These are phyloP conservation scores for Ocimum tenuiflorum DNA, from an alignment of 257 asterid species.

Conservation along the genomic window DNA sequence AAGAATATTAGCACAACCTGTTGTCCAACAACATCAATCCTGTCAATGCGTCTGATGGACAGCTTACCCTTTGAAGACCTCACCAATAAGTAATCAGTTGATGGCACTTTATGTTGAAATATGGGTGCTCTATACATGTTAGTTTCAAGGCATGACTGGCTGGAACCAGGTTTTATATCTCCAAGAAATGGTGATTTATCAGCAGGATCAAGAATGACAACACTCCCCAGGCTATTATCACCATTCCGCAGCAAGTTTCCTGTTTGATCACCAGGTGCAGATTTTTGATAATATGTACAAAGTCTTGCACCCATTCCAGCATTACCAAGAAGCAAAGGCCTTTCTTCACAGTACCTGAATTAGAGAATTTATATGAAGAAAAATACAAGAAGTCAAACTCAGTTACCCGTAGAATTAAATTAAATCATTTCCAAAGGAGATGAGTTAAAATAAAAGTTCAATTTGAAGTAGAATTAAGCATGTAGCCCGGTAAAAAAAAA, in stretches of 20 bases:
- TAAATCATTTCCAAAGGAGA: not conserved
- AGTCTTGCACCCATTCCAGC: constrained; percentile 98
- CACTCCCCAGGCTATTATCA: constrained; percentile 74
- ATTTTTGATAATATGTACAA: constrained; percentile 91
- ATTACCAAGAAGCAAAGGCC: constrained; percentile 93
- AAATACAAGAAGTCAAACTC: constrained; percentile 17
- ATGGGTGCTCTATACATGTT: constrained; percentile 96
- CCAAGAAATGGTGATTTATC: constrained; percentile 99
- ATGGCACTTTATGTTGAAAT: constrained; percentile 76
- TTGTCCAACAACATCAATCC: constrained; percentile 96
- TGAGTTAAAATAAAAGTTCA: not conserved
- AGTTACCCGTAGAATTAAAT: not conserved
- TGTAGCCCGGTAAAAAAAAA: not conserved
- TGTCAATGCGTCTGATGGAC: constrained; percentile 94
- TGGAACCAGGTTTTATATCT: constrained; percentile 84
- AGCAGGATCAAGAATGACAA: constrained; percentile 76
- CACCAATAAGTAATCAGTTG: constrained; percentile 88
- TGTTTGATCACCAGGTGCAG: constrained; percentile 61
- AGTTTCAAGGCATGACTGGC: constrained; percentile 90
- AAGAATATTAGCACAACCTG: constrained; percentile 49
- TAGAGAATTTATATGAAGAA: constrained; percentile 20
- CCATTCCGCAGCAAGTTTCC: constrained; percentile 68
- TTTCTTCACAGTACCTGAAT: constrained; percentile 90
- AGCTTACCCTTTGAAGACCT: constrained; percentile 98
- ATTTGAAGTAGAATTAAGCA: not conserved